phyloP scores from a whole-genome alignment of 306 rosid genomes.

The Morella rubra region DNA sequence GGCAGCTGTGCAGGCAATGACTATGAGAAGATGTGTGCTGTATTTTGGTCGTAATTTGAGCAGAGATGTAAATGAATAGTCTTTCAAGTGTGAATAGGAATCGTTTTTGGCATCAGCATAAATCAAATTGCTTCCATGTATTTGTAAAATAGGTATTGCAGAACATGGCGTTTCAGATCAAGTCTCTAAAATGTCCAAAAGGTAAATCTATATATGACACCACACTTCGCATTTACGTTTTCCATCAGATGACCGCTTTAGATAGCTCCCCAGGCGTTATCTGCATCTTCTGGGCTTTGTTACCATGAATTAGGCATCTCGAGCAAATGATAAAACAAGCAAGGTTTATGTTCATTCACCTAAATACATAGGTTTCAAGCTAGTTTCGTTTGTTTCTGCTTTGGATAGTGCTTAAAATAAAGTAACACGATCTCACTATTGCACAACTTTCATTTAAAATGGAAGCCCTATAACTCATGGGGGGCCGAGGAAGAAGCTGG shows the following conservation, averaged over 20 bases:
- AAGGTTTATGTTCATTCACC: background rate
- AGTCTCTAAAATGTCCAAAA: no score
- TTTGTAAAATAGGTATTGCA: background rate
- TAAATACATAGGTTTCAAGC: background rate
- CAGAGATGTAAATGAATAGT: slow-evolving; percentile 24
- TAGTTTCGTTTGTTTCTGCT: background rate
- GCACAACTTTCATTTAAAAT: no score
- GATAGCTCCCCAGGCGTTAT: no score
- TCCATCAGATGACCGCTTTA: slow-evolving; percentile 21
- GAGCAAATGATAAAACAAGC: background rate
- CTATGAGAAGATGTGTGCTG: slow-evolving; percentile 22
- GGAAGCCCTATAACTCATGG: background rate
- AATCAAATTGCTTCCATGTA: background rate
- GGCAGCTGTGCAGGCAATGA: slow-evolving; percentile 10
- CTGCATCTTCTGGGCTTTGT: no score
- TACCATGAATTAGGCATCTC: background rate
- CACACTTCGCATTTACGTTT: background rate
- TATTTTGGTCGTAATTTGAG: slow-evolving; percentile 20
- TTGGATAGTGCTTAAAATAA: no score
- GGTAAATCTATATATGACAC: no score
- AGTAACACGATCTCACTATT: no score
- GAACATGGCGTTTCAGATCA: no score
- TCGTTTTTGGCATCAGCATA: background rate
- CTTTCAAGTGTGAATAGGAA: slow-evolving; percentile 7
- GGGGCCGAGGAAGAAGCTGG: slow-evolving; percentile 31